Percentiles rank a stretch among this genome's conserved stretches.
These are phyloP conservation scores for Graphium sp. DNA, from an alignment of 2,329 filamentous ascomycete genomes.

Conservation along the genomic window DNA sequence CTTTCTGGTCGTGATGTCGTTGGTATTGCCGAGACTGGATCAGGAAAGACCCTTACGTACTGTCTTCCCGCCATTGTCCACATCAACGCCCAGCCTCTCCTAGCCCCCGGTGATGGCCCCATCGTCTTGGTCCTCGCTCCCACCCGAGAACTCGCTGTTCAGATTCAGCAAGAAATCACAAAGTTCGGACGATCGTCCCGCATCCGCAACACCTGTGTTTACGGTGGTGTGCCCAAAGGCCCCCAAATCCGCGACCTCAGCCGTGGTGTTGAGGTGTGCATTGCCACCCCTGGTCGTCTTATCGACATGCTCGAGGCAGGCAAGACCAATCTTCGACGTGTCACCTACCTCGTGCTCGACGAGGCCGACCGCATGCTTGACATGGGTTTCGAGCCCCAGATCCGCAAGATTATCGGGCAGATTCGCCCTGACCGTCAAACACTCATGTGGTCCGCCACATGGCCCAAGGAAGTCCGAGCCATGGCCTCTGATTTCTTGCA, in stretches of 20 bases:
- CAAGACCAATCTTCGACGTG: slow-evolving; percentile 94
- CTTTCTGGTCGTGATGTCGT: slow-evolving; percentile 95
- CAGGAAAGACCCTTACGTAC: slow-evolving; percentile 97
- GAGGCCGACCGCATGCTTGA: slow-evolving; percentile 99
- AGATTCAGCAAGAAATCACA: slow-evolving; percentile 96
- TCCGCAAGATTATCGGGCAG: slow-evolving; percentile 95
- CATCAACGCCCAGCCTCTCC: slow-evolving; percentile 96
- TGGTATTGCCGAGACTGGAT: slow-evolving; percentile 97
- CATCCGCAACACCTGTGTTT: slow-evolving; percentile 97
- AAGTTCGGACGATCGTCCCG: slow-evolving; percentile 97
- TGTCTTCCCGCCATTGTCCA: slow-evolving; percentile 96
- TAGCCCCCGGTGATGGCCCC: slow-evolving; percentile 86
- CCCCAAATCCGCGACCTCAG: slow-evolving; percentile 90
- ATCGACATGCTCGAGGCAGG: slow-evolving; percentile 98
- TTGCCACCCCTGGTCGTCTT: slow-evolving; percentile 90
- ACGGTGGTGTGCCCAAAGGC: slow-evolving; percentile 96
- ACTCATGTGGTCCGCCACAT: slow-evolving; percentile 99
- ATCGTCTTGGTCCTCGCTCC: slow-evolving; percentile 94
- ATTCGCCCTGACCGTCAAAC: slow-evolving; percentile 97
- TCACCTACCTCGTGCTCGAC: slow-evolving; percentile 95
- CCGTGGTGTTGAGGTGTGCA: slow-evolving; percentile 94
- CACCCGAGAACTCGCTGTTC: slow-evolving; percentile 92
- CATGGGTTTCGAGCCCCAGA: slow-evolving; percentile 99
- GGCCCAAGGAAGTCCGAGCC: slow-evolving; percentile 95
- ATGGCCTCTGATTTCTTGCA: slow-evolving; percentile 80